A percentile compares a stretch with the other conserved stretches of the same genome.
These are phyloP conservation scores for Blumeria graminis DNA, from an alignment of 2,329 filamentous ascomycete genomes.

Conservation along the genomic window DNA sequence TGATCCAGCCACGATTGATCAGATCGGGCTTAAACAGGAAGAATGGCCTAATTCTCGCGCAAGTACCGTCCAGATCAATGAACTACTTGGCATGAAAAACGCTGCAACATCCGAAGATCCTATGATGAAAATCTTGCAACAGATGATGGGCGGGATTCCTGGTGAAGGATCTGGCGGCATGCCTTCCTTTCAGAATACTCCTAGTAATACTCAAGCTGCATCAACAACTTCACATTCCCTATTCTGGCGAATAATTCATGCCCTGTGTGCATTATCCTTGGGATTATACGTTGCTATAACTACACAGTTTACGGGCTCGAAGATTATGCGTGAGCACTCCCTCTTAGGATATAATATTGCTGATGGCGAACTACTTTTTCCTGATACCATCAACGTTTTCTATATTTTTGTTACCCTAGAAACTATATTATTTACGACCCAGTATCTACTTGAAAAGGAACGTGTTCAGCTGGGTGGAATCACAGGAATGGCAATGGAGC, in stretches of 20 bases:
- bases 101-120: conserved; percentile 22
- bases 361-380: conserved; percentile 13
- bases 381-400: conserved; percentile 34
- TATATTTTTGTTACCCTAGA: conserved; percentile 63
- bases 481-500: conserved; percentile 34
- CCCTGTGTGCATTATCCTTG: conserved; percentile 42
- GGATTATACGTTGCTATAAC: conserved; percentile 45
- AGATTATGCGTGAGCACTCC: conserved; percentile 28
- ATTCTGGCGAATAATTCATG: conserved; percentile 52
- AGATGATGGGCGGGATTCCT: conserved; percentile 33
- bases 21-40: no score
- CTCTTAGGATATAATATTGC: conserved; percentile 12
- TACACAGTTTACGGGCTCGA: conserved; percentile 44
- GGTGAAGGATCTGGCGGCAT: conserved; percentile 14
- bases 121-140: conserved; percentile 52
- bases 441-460: conserved; percentile 44
- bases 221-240: conserved; percentile 21
- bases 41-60: no score
- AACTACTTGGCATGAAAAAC: no score
- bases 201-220: conserved; percentile 16
- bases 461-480: conserved; percentile 32
- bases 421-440: conserved; percentile 42
- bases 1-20: no score
- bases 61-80: no score
- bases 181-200: conserved; percentile 19